Evolutionary conservation across 805 yeast genomes (phyloP).

Genomic region (Naumovozyma castellii): DNA sequence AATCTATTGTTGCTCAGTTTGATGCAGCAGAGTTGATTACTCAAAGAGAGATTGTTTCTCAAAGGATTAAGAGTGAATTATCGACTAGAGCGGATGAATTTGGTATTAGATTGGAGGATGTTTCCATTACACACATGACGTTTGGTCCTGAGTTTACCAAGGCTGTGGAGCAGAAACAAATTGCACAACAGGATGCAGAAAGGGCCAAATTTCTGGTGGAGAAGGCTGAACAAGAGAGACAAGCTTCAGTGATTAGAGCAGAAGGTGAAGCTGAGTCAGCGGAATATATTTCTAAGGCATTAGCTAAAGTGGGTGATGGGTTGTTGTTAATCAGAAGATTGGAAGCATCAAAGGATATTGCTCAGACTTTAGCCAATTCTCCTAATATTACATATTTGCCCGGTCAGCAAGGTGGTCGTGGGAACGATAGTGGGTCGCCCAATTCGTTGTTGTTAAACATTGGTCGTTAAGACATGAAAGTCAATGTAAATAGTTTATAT

Average conservation of each 20-base stretch:
- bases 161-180: slow-evolving; percentile 97
- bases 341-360: slow-evolving; percentile 95
- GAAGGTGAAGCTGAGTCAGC: slow-evolving; percentile 99
- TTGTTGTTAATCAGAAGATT: slow-evolving; percentile 85
- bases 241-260: slow-evolving; percentile 89
- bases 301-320: slow-evolving; percentile 93
- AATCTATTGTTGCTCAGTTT: slow-evolving; percentile 84
- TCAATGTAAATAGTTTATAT: too few relatives aligned
- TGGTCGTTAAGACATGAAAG: slow-evolving; percentile 51
- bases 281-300: slow-evolving; percentile 84
- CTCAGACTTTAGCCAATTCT: slow-evolving; percentile 72
- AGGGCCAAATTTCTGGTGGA: slow-evolving; percentile 89
- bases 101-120: slow-evolving; percentile 88
- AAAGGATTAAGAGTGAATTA: slow-evolving; percentile 79
- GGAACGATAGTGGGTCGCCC: slow-evolving; percentile 30
- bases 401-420: slow-evolving; percentile 28
- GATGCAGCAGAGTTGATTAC: slow-evolving; percentile 96
- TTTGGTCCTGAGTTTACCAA: slow-evolving; percentile 94
- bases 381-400: slow-evolving; percentile 88
- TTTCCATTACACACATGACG: slow-evolving; percentile 94
- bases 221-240: slow-evolving; percentile 94
- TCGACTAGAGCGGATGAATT: slow-evolving; percentile 78
- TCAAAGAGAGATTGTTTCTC: slow-evolving; percentile 90
- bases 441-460: slow-evolving; percentile 57
- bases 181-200: slow-evolving; percentile 99